These are phyloP conservation scores for Marsdenia floribunda DNA, from an alignment of 257 asterid genomes.

Conservation along the genomic window DNA sequence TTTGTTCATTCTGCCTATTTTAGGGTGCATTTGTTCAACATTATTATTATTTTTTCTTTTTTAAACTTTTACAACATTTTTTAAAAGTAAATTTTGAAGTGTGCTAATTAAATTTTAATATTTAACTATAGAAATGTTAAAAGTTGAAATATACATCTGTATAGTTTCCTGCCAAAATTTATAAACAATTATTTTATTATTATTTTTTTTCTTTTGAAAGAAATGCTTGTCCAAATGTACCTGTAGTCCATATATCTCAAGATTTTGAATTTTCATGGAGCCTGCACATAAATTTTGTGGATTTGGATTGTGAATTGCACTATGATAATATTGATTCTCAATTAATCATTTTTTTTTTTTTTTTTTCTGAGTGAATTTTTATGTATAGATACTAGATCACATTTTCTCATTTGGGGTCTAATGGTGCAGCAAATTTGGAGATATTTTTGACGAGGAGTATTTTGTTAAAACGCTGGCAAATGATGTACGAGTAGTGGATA, in stretches of 20 bases:
- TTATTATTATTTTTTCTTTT: too few species aligned
- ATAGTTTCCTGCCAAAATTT: too few species aligned
- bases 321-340: too few species aligned
- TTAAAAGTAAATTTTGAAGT: too few species aligned
- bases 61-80: too few species aligned
- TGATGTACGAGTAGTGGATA: constrained; percentile 72
- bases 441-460: constrained; percentile 85
- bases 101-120: too few species aligned
- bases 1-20: not conserved
- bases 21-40: too few species aligned
- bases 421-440: constrained; percentile 83
- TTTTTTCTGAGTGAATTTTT: not conserved
- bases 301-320: not conserved
- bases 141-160: too few species aligned
- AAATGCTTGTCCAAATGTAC: too few species aligned
- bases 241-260: not conserved
- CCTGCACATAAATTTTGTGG: not conserved
- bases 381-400: not conserved
- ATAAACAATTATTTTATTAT: too few species aligned
- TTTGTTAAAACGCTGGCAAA: constrained; percentile 62
- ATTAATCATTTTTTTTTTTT: not conserved
- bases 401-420: constrained; percentile 21
- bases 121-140: too few species aligned
- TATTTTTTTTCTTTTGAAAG: too few species aligned
- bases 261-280: not conserved